Base-by-base conservation (phyloP, 441 rosid genomes). In the Mallotus japonicus region DNA sequence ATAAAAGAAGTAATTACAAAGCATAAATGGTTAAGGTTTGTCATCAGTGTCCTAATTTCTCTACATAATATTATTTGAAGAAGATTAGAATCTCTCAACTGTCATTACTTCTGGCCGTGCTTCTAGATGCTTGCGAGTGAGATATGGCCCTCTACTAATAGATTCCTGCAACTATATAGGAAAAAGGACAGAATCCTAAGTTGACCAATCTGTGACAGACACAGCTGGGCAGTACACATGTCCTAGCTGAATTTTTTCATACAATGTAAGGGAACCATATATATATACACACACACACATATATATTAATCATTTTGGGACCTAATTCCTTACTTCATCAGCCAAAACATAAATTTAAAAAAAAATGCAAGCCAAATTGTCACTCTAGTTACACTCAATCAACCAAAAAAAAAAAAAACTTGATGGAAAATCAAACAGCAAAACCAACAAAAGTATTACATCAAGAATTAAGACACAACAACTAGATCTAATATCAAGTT, bases 91-190 rank as follows among this genome's bases (percentile, higher is more conserved):
- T 76, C 96, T 85, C 69, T 92, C 91, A 8, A 89, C 96, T 24
- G 90, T 91, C 95, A 74, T 82, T 2, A 89, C 95, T 9, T 67
- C 76, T 22, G 99, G 97, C 70, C 79, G 86, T 46, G 92, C 89
- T 20, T 85, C 91, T 22, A 56, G 70, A 49, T 71, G 75, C 84
- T 82, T 85, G 73, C 81, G 83, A 2, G 85, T 69, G 12, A 87
- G 82, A 75, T 84, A 92, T 8, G 97, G 97, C 62, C 97, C 97
- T 73, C 84, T 91, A 71, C 81, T 77, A 61, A 92, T 92, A 75
- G 96, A 92, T 81, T 88, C 97, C 75, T 87, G 91, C 85, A 95
- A 79, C 99, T 95, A 88, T 78, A 73, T 16, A 14, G 0, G 19
- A 37, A 74, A 17, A 51, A 40, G 8, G 24, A 50, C 72, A 66